phyloP scores from a whole-genome alignment of 352 stramenopile species.

The Pythium angustatum region DNA sequence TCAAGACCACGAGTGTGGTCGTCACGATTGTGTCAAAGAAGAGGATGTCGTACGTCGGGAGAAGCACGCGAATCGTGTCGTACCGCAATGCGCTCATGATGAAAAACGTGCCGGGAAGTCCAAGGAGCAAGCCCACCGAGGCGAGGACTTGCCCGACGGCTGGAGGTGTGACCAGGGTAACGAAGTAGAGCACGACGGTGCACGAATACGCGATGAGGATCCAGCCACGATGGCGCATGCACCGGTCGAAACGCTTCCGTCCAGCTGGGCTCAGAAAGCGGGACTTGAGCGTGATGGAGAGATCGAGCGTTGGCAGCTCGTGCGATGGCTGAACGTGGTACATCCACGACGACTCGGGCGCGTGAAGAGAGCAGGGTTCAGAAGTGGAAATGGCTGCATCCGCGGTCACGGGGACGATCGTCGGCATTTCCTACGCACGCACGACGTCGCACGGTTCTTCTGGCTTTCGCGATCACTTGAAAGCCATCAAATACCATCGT shows the following conservation, averaged over 20 bases:
- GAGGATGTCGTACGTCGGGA: slow-evolving; percentile 23
- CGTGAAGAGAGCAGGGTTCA: neutral
- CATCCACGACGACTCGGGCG: neutral
- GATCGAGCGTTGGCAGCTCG: slow-evolving; percentile 14
- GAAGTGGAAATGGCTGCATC: neutral
- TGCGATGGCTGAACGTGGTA: slow-evolving; percentile 13
- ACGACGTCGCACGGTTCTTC: too few species aligned
- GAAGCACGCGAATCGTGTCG: slow-evolving; percentile 11
- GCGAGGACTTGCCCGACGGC: neutral
- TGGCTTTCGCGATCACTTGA: too few species aligned
- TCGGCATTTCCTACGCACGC: too few species aligned
- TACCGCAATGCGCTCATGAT: slow-evolving; percentile 8
- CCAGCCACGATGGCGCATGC: neutral
- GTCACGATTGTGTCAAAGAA: slow-evolving; percentile 15
- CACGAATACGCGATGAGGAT: slow-evolving; percentile 5
- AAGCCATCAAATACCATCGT: too few species aligned
- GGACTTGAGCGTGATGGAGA: slow-evolving; percentile 22
- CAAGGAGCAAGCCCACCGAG: neutral
- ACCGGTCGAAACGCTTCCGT: neutral
- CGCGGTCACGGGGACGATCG: neutral
- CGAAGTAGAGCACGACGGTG: slow-evolving; percentile 14
- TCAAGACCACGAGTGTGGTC: slow-evolving; percentile 8
- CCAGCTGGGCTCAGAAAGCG: neutral
- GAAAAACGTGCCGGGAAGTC: slow-evolving; percentile 4
- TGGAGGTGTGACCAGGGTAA: slow-evolving; percentile 1